Conservation (phyloP, 768 basidiomycete species). For the Kwoniella botswanensis region DNA sequence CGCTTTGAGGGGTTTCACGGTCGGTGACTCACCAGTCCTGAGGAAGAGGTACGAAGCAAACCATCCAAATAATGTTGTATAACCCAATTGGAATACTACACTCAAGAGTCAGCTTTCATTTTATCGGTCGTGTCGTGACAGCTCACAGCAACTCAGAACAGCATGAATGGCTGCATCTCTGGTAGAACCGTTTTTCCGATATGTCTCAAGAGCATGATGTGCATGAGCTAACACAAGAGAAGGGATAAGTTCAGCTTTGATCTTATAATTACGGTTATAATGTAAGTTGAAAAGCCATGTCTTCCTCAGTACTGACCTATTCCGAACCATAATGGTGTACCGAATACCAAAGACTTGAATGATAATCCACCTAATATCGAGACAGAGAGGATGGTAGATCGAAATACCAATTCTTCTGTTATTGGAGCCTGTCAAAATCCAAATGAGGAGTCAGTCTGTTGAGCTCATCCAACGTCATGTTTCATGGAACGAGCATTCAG, state of each 20-base stretch:
- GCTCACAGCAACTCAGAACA: constrained; percentile 57
- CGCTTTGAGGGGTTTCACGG: too few species aligned
- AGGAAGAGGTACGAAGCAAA: constrained; percentile 84
- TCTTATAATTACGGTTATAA: background rate
- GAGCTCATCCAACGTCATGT: background rate
- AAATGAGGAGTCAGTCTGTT: too few species aligned
- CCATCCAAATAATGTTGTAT: constrained; percentile 92
- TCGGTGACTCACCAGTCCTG: constrained; percentile 65
- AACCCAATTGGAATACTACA: constrained; percentile 83
- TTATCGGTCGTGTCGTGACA: background rate
- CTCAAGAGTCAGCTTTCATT: background rate
- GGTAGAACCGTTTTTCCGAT: constrained; percentile 73
- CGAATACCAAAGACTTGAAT: constrained; percentile 69
- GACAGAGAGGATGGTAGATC: constrained; percentile 77
- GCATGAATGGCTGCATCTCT: constrained; percentile 70
- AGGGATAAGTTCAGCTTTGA: background rate
- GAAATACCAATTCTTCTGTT: constrained; percentile 90
- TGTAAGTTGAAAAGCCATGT: too few species aligned
- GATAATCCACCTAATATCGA: constrained; percentile 72
- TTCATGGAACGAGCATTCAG: constrained; percentile 6
- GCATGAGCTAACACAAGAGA: constrained; percentile 69
- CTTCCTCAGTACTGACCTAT: constrained; percentile 66
- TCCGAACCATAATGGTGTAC: constrained; percentile 85
- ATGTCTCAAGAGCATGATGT: constrained; percentile 90
- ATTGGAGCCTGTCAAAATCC: constrained; percentile 70